A percentile compares a stretch with the other conserved stretches of the same genome.
phyloP scores from a whole-genome alignment of 768 basidiomycete species.

The Lentinus tigrinus region DNA sequence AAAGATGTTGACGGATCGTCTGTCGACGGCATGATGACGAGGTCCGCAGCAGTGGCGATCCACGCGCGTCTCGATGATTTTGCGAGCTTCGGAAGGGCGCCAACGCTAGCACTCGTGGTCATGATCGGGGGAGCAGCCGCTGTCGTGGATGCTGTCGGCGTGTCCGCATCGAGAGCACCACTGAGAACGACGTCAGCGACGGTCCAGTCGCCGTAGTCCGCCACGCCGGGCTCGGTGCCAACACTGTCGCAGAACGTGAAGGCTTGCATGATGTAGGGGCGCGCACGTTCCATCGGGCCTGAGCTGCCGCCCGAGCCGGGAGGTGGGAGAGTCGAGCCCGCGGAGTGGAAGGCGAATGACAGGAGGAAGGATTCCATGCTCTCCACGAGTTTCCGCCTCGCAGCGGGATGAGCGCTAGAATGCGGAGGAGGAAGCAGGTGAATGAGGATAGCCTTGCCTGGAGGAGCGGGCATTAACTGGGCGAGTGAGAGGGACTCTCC shows the following conservation, averaged over 20 bases:
- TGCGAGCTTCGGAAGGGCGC: neutral
- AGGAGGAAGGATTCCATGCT: conserved; percentile 38
- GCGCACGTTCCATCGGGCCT: conserved; percentile 20
- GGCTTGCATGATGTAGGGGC: conserved; percentile 31
- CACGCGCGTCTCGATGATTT: conserved; percentile 26
- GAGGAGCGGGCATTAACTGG: neutral
- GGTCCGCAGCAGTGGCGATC: conserved; percentile 32
- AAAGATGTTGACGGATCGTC: conserved; percentile 10
- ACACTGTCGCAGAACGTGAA: conserved; percentile 25
- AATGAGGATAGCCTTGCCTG: conserved; percentile 26
- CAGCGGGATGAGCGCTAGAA: conserved; percentile 9
- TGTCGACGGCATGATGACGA: conserved; percentile 27
- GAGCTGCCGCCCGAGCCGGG: neutral
- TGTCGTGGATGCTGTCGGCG: neutral
- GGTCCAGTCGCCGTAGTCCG: conserved; percentile 28
- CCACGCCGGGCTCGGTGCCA: conserved; percentile 12
- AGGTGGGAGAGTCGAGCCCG: neutral
- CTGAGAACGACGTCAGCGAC: conserved; percentile 35
- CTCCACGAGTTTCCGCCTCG: conserved; percentile 32
- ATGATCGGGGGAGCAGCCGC: neutral
- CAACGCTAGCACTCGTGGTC: conserved; percentile 5
- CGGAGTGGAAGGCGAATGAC: conserved; percentile 30
- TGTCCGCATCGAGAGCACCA: conserved; percentile 33
- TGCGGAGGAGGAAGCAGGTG: conserved; percentile 31
- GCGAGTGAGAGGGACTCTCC: conserved; percentile 10